Percentiles rank a stretch among this genome's conserved stretches.
Conservation (phyloP, 202 grass and related monocot species). For the Hordeum pubiflorum region DNA sequence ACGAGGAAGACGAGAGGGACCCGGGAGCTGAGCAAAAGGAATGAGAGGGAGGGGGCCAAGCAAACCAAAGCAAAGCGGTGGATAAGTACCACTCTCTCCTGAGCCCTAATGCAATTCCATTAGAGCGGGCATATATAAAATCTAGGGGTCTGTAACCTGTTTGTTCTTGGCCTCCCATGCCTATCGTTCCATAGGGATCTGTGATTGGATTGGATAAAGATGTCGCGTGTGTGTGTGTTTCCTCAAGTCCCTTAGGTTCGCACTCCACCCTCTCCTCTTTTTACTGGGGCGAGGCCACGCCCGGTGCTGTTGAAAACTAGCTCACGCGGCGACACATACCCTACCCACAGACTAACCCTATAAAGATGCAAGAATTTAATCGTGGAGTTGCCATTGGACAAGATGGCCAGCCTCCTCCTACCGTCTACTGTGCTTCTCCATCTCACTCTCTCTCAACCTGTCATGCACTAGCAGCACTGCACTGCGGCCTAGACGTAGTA, state of each 20-base stretch:
- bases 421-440: neutral
- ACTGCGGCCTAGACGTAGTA: slow-evolving; percentile 2
- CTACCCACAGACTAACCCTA: neutral
- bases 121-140: slow-evolving; percentile 22
- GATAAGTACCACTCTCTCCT: slow-evolving; percentile 23
- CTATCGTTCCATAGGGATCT: slow-evolving; percentile 53
- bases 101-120: neutral
- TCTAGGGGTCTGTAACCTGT: neutral
- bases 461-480: neutral
- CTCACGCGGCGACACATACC: neutral
- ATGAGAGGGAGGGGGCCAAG: slow-evolving; percentile 22
- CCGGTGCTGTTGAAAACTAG: slow-evolving; percentile 11
- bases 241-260: neutral
- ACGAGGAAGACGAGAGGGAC: slow-evolving; percentile 29
- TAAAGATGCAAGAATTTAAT: slow-evolving; percentile 29
- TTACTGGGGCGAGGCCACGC: slow-evolving; percentile 6
- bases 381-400: slow-evolving; percentile 36
- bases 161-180: slow-evolving; percentile 10
- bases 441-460: neutral
- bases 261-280: neutral
- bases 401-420: neutral
- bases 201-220: slow-evolving; percentile 12
- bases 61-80: slow-evolving; percentile 27
- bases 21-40: slow-evolving; percentile 54
- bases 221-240: neutral